These are phyloP conservation scores for Fusarium oxysporum DNA, from an alignment of 2,329 filamentous ascomycete genomes.

Conservation along the genomic window DNA sequence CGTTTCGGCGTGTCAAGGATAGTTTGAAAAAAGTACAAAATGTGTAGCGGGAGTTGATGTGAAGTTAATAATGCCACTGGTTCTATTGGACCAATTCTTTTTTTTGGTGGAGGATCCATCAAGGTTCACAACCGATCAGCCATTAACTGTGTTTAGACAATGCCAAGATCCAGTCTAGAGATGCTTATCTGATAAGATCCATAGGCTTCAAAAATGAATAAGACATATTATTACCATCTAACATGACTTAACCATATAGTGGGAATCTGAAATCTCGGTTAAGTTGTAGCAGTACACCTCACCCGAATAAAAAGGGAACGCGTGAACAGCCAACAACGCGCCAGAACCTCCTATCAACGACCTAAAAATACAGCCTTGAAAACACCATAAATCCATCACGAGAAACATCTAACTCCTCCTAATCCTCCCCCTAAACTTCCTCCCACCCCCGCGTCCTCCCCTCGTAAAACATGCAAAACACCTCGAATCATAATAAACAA, in stretches of 20 bases:
- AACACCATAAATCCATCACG: too few species aligned
- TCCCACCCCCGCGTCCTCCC: neutral
- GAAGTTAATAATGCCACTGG: conserved; percentile 19
- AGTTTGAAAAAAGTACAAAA: neutral
- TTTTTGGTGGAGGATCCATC: conserved; percentile 1
- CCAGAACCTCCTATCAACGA: too few species aligned
- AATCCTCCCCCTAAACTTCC: neutral
- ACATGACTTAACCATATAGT: too few species aligned
- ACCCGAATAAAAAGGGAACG: too few species aligned
- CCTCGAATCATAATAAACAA: conserved; percentile 2
- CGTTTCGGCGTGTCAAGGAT: too few species aligned
- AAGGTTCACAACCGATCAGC: conserved; percentile 1
- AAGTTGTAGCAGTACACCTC: too few species aligned
- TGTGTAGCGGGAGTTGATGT: neutral
- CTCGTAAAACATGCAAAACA: conserved; percentile 7
- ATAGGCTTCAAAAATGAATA: too few species aligned
- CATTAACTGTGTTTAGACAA: neutral
- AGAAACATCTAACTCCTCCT: neutral
- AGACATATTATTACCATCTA: neutral
- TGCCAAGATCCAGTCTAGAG: neutral
- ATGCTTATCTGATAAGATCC: neutral
- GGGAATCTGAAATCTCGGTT: too few species aligned
- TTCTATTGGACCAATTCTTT: conserved; percentile 9
- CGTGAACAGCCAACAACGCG: too few species aligned
- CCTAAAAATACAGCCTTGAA: too few species aligned